These are phyloP conservation scores for Penicillium angulare DNA, from an alignment of 495 filamentous ascomycete genomes.

Conservation along the genomic window DNA sequence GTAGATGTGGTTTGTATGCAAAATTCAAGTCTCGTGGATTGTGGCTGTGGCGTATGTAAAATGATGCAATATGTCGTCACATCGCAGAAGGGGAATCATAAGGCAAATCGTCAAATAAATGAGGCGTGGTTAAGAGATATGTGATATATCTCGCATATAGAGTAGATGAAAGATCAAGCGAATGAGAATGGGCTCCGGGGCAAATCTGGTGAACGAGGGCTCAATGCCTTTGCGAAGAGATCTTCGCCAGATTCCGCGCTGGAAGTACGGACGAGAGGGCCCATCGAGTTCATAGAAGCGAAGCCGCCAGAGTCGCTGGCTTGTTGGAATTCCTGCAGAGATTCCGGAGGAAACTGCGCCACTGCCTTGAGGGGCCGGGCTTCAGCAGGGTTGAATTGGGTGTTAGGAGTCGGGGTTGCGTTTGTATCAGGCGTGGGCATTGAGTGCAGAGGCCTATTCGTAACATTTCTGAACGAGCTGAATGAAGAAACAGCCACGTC, in stretches of 20 bases:
- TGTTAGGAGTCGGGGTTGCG: constrained; percentile 20
- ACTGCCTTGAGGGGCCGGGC: constrained; percentile 28
- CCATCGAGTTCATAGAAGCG: constrained; percentile 35
- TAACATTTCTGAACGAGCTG: constrained; percentile 50
- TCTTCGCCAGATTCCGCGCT: constrained; percentile 63
- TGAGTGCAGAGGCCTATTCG: constrained; percentile 14
- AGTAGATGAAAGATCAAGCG: constrained; percentile 14
- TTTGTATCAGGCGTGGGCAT: constrained; percentile 31
- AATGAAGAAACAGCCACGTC: constrained; percentile 68
- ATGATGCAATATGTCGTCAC: constrained; percentile 16
- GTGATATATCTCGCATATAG: neutral
- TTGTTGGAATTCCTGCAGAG: constrained; percentile 39
- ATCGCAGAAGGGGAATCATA: constrained; percentile 34
- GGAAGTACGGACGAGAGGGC: constrained; percentile 19
- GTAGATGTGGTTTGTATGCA: constrained; percentile 6
- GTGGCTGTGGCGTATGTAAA: constrained; percentile 5
- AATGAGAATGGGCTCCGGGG: constrained; percentile 70
- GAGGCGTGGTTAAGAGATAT: neutral
- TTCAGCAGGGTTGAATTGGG: constrained; percentile 2
- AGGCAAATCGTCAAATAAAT: constrained; percentile 16
- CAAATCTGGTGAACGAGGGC: constrained; percentile 76
- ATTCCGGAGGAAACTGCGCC: constrained; percentile 40
- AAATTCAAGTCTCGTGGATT: neutral
- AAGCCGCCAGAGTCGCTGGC: constrained; percentile 36
- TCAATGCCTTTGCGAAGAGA: constrained; percentile 77